Base-by-base conservation (phyloP, 768 basidiomycete species). In the Pleurotus sapidus region DNA sequence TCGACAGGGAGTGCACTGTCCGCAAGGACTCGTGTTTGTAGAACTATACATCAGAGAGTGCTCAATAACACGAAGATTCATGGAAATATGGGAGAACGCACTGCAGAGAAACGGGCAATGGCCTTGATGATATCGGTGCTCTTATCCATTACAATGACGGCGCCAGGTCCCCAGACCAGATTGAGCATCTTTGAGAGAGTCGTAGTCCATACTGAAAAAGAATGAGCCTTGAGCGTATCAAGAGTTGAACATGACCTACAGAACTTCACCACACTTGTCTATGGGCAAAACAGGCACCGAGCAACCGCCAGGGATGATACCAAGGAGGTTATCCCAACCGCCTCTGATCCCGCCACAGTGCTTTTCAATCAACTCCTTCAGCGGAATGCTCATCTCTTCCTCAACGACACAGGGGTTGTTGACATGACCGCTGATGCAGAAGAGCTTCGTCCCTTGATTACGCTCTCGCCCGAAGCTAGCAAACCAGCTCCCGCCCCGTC, bases 11-110 rank as follows among this genome's bases (percentile, higher is more conserved):
- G 94, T 95, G 65, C 95, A 98, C 69, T 98, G 96, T 12, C 96
- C 95, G 64, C 95, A 98, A 98, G 1, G 94, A 96, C 69, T 98
- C 96, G 74, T 98, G 96, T 73, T 97, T 96, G 80, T 98, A 98
- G 78, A 98, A 98, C 82, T 91, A 60, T 25, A 53, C 17, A 23
- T 48, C 46, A 49, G 30, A n/a, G 30, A 55, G 49, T 57, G 15
- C 58, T 34, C 40, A 53, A 48, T 38, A 12, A 3, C 4, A 1
- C 12, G 34, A 4, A 56, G 11, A 24, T 48, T 12, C 20, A 27
- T 18, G 40, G 51, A 55, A 24, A 34, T 14, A 69, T 77, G 49
- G 61, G 8, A 11, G n/a, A 34, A 34, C 30, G 30, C 8, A 84
- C 89, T 59, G 89, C 83, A 39, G 93, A 79, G 77, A 99, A 97